phyloP scores from a whole-genome alignment of 257 asterid species.

The Fraxinus cuspidata region DNA sequence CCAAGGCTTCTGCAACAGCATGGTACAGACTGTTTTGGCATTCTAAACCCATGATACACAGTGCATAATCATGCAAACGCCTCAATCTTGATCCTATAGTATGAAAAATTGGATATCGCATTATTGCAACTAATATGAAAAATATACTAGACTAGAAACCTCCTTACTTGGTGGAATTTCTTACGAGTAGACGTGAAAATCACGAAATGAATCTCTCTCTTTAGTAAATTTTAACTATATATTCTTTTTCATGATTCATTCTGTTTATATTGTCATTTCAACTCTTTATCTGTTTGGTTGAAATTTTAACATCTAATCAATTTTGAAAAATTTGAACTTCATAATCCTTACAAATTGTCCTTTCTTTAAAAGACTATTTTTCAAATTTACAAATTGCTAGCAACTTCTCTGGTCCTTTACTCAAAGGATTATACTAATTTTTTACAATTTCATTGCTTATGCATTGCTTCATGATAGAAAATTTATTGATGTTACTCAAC shows the following conservation, averaged over 20 bases:
- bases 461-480: neutral
- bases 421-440: neutral
- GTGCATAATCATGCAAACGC: neutral
- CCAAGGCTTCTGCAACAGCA: neutral
- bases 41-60: neutral
- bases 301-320: neutral
- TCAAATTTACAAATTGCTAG: neutral
- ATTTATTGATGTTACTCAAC: neutral
- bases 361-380: neutral
- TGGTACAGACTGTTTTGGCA: neutral
- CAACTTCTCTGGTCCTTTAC: neutral
- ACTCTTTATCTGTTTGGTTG: neutral
- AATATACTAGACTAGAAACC: neutral
- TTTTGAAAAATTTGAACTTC: neutral
- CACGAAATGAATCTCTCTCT: neutral
- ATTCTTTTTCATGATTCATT: neutral
- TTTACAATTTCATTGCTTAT: constrained; percentile 1
- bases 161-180: neutral
- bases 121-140: neutral
- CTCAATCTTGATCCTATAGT: neutral
- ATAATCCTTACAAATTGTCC: neutral
- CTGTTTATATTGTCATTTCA: neutral
- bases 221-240: neutral
- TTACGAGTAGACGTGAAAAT: neutral
- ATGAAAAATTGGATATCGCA: neutral